These are phyloP conservation scores for Nannizziopsis barbatae DNA, from an alignment of 2,329 filamentous ascomycete genomes.

Conservation along the genomic window DNA sequence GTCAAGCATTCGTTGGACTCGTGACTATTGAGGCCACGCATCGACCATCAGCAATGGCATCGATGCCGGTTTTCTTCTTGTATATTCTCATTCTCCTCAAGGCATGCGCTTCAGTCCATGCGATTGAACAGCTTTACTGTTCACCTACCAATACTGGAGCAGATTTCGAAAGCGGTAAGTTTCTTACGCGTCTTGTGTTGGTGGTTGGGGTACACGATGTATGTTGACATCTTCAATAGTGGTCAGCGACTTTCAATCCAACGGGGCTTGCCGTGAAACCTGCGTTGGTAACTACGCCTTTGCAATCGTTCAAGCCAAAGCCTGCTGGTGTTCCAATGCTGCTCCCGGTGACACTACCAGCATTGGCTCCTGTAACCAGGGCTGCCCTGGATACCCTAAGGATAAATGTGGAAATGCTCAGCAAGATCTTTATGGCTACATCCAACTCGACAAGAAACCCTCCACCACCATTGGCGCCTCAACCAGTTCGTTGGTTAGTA, in stretches of 20 bases:
- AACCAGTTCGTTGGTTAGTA: conserved; percentile 16
- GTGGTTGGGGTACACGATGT: background rate
- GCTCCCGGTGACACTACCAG: conserved; percentile 29
- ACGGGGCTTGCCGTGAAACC: conserved; percentile 32
- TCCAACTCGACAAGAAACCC: conserved; percentile 26
- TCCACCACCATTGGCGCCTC: conserved; percentile 19
- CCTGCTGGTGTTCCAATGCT: conserved; percentile 42
- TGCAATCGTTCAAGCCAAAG: conserved; percentile 36
- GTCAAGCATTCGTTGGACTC: background rate
- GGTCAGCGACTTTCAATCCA: conserved; percentile 34
- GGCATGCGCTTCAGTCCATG: conserved; percentile 7
- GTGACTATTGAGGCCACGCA: background rate
- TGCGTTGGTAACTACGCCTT: conserved; percentile 36
- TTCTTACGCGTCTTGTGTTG: background rate
- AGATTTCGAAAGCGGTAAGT: conserved; percentile 29
- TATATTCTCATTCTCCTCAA: conserved; percentile 2
- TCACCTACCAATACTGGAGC: conserved; percentile 37
- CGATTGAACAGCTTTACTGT: conserved; percentile 31
- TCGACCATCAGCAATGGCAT: conserved; percentile 7
- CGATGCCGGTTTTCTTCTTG: conserved; percentile 3
- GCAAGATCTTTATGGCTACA: conserved; percentile 35
- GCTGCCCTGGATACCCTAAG: conserved; percentile 38
- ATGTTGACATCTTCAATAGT: conserved; percentile 21
- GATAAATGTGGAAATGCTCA: conserved; percentile 36
- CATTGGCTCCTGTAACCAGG: conserved; percentile 28